phyloP scores from a whole-genome alignment of 1,284 basidiomycete species.

The Cutaneotrichosporon cavernicola region DNA sequence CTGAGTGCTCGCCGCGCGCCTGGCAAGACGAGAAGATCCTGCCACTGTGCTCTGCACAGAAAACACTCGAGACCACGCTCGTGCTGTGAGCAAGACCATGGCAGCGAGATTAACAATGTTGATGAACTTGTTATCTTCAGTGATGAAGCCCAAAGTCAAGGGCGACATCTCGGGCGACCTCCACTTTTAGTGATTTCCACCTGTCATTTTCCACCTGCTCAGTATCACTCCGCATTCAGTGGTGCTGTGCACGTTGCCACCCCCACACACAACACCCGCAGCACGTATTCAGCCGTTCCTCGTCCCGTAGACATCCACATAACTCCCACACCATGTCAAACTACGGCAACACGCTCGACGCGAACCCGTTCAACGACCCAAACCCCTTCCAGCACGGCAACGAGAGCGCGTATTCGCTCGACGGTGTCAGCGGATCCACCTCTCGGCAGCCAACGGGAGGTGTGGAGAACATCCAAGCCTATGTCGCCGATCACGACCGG shows the following conservation, averaged over 20 bases:
- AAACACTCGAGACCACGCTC: not conserved
- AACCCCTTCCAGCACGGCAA: conserved; percentile 46
- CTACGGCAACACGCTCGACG: conserved; percentile 21
- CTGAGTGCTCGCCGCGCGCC: not conserved
- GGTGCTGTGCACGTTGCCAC: not conserved
- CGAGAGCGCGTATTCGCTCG: conserved; percentile 46
- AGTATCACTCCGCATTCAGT: not conserved
- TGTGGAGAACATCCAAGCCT: conserved; percentile 26
- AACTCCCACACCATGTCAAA: conserved; percentile 1
- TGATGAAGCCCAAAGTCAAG: not conserved
- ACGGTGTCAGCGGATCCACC: conserved; percentile 21
- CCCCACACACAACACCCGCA: not conserved
- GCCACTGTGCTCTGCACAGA: not conserved
- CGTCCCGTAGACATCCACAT: not conserved
- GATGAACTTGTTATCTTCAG: not conserved
- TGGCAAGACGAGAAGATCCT: not conserved
- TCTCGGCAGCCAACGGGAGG: conserved; percentile 19
- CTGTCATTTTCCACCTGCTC: not conserved
- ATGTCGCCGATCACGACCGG: conserved; percentile 27
- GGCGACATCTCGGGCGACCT: not conserved
- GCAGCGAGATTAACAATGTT: too few species aligned
- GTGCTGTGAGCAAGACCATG: not conserved
- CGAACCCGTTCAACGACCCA: conserved; percentile 42
- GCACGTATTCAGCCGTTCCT: not conserved
- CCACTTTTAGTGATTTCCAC: not conserved